These are phyloP conservation scores for Xylariomycetidae sp. DNA, from an alignment of 2,329 filamentous ascomycete species.

Conservation along the genomic window DNA sequence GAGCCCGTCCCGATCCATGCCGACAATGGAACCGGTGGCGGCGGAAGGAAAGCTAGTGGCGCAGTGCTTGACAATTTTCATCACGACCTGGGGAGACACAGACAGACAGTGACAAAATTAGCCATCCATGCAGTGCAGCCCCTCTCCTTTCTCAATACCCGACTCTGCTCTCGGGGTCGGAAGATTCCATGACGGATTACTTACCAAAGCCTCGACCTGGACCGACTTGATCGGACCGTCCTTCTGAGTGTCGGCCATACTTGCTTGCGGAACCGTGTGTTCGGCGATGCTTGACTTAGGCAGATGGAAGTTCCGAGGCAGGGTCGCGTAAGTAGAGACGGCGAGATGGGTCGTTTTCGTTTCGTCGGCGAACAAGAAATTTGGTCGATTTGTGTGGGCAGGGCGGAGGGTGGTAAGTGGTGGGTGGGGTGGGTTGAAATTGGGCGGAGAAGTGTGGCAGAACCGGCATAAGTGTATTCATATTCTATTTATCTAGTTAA, in stretches of 20 bases:
- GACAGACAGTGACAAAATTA: too few species aligned
- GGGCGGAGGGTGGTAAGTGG: too few species aligned
- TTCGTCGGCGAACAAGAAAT: too few species aligned
- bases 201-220: conserved; percentile 90
- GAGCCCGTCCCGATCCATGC: conserved; percentile 78
- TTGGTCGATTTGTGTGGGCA: too few species aligned
- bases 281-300: conserved; percentile 1
- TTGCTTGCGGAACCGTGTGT: conserved; percentile 22
- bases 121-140: too few species aligned
- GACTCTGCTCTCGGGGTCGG: too few species aligned
- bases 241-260: conserved; percentile 57
- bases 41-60: conserved; percentile 81
- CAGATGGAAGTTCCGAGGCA: conserved; percentile 1
- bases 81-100: conserved; percentile 80
- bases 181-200: too few species aligned
- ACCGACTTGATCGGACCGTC: conserved; percentile 77
- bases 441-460: conserved; percentile 17
- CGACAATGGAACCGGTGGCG: conserved; percentile 85
- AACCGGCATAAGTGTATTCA: conserved; percentile 5
- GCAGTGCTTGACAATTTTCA: conserved; percentile 98
- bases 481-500: conserved; percentile 1
- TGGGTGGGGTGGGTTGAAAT: conserved; percentile 22
- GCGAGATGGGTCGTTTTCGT: too few species aligned
- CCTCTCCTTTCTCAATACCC: too few species aligned
- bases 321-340: too few species aligned